Conservation (phyloP, 345 rosid species). For the Citrus glauca region DNA sequence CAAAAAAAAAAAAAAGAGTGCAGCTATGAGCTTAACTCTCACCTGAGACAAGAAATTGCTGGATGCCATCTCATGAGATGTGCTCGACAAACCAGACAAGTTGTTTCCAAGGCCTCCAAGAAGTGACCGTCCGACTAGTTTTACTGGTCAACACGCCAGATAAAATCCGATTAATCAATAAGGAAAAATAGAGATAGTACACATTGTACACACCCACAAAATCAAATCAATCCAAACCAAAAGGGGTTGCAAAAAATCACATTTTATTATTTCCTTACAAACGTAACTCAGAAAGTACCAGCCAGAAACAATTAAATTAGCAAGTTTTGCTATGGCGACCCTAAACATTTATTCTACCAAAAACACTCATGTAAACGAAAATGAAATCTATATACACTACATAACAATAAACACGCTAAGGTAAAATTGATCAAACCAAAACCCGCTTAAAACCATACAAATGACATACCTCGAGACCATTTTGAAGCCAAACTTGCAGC, state of each 20-base stretch:
- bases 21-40: neutral
- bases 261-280: neutral
- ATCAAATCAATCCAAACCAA: neutral
- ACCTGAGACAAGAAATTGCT: slow-evolving; percentile 17
- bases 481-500: slow-evolving; percentile 14
- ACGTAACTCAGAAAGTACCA: neutral
- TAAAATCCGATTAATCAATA: neutral
- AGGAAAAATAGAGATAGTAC: too few species aligned
- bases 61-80: neutral
- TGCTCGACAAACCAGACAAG: slow-evolving; percentile 11
- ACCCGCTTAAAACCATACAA: neutral
- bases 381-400: neutral
- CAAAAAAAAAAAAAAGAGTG: neutral
- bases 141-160: neutral
- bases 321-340: neutral
- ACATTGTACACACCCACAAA: neutral
- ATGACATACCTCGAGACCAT: slow-evolving; percentile 4
- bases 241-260: neutral
- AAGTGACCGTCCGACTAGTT: slow-evolving; percentile 1
- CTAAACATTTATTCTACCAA: neutral
- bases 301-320: neutral
- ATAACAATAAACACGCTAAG: neutral
- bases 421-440: neutral
- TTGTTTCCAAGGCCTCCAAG: slow-evolving; percentile 11
- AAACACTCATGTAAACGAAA: neutral